phyloP scores from a whole-genome alignment of 1,284 basidiomycete genomes.

The Erythrobasidium hasegawianum region DNA sequence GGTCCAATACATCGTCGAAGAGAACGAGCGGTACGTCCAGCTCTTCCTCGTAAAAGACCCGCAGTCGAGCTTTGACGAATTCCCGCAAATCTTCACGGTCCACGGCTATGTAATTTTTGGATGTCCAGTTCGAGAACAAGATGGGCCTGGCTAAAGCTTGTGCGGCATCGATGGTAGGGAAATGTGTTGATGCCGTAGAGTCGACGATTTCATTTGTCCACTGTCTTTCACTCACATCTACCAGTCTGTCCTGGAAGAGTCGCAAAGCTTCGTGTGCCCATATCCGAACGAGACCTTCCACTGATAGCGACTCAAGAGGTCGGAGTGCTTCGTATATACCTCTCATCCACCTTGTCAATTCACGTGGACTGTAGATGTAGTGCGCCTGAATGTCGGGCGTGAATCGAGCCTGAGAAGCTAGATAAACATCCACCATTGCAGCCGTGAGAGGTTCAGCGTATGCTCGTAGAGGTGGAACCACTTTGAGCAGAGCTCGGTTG shows the following conservation, averaged over 20 bases:
- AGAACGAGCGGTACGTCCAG: conserved; percentile 96
- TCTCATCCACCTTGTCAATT: conserved; percentile 94
- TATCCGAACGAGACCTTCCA: conserved; percentile 91
- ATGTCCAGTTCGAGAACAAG: conserved; percentile 98
- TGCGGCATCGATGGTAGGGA: conserved; percentile 82
- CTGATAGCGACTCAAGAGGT: conserved; percentile 80
- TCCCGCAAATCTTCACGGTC: conserved; percentile 88
- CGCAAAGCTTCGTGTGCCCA: conserved; percentile 99
- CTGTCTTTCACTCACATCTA: conserved; percentile 78
- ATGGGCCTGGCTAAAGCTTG: conserved; percentile 85
- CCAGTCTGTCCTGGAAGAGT: conserved; percentile 95
- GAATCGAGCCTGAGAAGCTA: conserved; percentile 88
- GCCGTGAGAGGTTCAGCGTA: conserved; percentile 93
- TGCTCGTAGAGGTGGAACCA: conserved; percentile 85
- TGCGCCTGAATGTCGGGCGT: conserved; percentile 96
- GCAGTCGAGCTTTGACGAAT: conserved; percentile 91
- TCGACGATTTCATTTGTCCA: conserved; percentile 97
- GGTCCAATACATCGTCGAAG: conserved; percentile 97
- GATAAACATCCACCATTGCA: conserved; percentile 95
- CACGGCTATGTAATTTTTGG: conserved; percentile 93
- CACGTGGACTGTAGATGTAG: conserved; percentile 98
- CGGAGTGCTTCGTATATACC: conserved; percentile 96
- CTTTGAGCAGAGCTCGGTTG: conserved; percentile 91
- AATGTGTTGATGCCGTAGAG: conserved; percentile 74
- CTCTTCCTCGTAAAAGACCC: conserved; percentile 96